Conservation (phyloP, 805 yeast species). For the Ogataea zsoltii region DNA sequence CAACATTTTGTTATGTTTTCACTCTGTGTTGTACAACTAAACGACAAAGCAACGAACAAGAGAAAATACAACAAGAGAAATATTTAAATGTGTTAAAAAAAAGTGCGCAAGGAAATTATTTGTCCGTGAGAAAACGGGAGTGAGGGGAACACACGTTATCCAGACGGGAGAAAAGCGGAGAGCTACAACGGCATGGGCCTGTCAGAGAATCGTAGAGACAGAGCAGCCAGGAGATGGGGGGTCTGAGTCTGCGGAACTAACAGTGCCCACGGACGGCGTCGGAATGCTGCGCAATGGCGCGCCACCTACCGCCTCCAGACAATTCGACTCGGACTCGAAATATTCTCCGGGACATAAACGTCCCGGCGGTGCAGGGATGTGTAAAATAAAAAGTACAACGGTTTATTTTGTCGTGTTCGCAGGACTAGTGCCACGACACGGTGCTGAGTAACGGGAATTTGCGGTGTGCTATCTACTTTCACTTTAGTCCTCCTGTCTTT, state of each 20-base stretch:
- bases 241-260: too few relatives aligned
- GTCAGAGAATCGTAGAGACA: too few relatives aligned
- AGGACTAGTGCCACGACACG: too few relatives aligned
- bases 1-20: constrained; percentile 26
- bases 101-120: constrained; percentile 5
- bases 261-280: too few relatives aligned
- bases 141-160: too few relatives aligned
- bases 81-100: constrained; percentile 1
- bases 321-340: constrained; percentile 9
- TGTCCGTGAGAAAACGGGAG: neutral
- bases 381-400: neutral
- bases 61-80: neutral
- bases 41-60: neutral
- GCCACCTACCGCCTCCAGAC: neutral
- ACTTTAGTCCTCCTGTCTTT: constrained; percentile 32
- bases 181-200: too few relatives aligned
- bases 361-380: constrained; percentile 6
- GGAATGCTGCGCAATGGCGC: neutral
- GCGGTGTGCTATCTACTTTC: too few relatives aligned
- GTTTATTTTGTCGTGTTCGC: neutral
- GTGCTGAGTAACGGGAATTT: too few relatives aligned
- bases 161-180: too few relatives aligned
- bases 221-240: neutral
- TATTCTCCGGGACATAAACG: constrained; percentile 5
- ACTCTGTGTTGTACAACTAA: neutral